phyloP scores from a whole-genome alignment of 1,284 basidiomycete genomes.

The Tylopilus orsonianus region DNA sequence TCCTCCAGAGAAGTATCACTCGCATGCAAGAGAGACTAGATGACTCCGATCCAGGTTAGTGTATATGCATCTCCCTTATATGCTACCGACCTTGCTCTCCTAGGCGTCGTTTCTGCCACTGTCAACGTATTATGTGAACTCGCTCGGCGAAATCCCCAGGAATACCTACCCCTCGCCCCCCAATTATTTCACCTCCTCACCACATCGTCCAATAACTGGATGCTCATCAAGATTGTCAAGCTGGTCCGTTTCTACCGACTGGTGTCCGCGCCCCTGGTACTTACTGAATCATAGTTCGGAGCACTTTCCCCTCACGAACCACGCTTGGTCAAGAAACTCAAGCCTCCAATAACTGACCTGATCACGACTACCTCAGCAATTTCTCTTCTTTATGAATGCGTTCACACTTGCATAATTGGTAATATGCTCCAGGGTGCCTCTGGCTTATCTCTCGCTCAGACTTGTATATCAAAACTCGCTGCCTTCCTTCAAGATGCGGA shows the following conservation, averaged over 20 bases:
- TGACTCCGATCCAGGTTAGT: slow-evolving; percentile 79
- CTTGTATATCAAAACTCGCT: slow-evolving; percentile 93
- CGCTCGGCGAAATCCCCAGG: slow-evolving; percentile 73
- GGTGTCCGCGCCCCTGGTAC: neutral
- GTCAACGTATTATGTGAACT: slow-evolving; percentile 96
- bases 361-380: slow-evolving; percentile 97
- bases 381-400: slow-evolving; percentile 95
- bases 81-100: neutral
- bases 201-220: slow-evolving; percentile 97
- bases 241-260: slow-evolving; percentile 51
- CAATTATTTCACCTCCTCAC: slow-evolving; percentile 95
- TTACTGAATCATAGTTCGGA: slow-evolving; percentile 68
- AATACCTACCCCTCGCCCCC: slow-evolving; percentile 85
- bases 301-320: slow-evolving; percentile 89
- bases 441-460: slow-evolving; percentile 81
- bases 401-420: slow-evolving; percentile 96
- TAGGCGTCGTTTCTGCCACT: slow-evolving; percentile 89
- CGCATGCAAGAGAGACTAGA: slow-evolving; percentile 82
- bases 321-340: slow-evolving; percentile 89
- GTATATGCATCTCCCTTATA: neutral
- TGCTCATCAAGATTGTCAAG: slow-evolving; percentile 99
- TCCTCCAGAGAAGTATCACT: slow-evolving; percentile 61
- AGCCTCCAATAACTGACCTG: slow-evolving; percentile 90
- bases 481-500: slow-evolving; percentile 90
- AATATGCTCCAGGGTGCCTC: slow-evolving; percentile 87